Base-by-base conservation (phyloP, 768 basidiomycete genomes). In the Suillus occidentalis region DNA sequence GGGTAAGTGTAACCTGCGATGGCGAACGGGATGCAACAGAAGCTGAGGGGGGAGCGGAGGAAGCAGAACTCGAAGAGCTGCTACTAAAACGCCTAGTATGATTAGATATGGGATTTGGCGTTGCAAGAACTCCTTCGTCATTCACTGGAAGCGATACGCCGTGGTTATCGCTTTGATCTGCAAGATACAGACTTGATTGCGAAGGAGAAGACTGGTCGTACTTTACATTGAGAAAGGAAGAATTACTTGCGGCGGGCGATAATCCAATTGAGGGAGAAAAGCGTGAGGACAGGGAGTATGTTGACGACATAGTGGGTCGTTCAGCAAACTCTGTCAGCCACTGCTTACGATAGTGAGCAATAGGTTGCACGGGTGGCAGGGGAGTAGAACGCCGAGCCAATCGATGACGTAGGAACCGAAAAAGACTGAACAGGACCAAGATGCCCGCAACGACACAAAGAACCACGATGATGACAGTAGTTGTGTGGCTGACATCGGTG, bases 281-380 rank as follows among this genome's bases (percentile, higher is more conserved):
- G 49, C 63, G 50, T 43, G 63, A 62, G 9, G 68, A 57, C 45
- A 73, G 70, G 47, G 69, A 68, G 71, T 73, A 76, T 13, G 71
- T 72, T 34, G 66, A 68, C 60, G 63, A 67, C 16, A 28, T 37
- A 20, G 64, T 60, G 57, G 69, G 73, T 61, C 65, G 68, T 39
- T 71, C 73, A 6, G 81, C 75, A 50, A 82, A 75, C 45, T 81
- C 78, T 10, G 81, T 76, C n/a, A 82, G 70, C 61, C 83, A 80
- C 37, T 82, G 82, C 67, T 85, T 82, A 16, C 89, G 82, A 62
- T 85, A 83, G 68, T 85, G 85, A 6, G 88, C 87, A 28, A 90
- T 83, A 18, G 86, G 84, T 67, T 89, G 89, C 13, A 85, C 80
- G 16, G 87, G 89, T 0, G 89, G 89, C 0, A 90, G 79, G 4